Conservation (phyloP, 2,329 filamentous ascomycete species). For the Trichophyton equinum region DNA sequence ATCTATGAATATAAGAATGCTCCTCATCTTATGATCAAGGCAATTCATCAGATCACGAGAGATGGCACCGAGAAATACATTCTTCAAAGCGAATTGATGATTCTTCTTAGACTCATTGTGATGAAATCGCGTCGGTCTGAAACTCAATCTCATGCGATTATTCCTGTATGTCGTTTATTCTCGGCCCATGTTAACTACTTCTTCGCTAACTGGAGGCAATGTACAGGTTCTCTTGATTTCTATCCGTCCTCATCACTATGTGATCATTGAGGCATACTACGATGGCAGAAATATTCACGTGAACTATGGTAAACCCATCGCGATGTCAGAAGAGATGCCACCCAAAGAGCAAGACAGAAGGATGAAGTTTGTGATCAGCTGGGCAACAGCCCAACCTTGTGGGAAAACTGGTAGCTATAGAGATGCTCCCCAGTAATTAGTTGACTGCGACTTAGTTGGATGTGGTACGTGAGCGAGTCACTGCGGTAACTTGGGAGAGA, state of each 20-base stretch:
- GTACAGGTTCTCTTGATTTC: neutral
- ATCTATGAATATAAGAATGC: neutral
- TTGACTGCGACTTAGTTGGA: too few species aligned
- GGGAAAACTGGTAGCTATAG: neutral
- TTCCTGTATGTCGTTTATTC: too few species aligned
- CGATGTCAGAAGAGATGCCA: neutral
- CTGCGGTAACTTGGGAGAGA: too few species aligned
- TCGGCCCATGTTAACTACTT: too few species aligned
- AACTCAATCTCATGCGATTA: neutral
- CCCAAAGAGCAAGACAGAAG: neutral
- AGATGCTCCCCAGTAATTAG: neutral
- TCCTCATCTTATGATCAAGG: neutral
- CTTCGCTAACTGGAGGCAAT: too few species aligned
- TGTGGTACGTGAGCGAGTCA: too few species aligned
- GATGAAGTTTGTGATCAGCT: neutral
- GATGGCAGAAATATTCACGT: neutral
- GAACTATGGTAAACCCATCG: neutral
- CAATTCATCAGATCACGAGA: neutral
- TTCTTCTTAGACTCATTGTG: neutral
- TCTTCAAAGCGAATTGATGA: neutral
- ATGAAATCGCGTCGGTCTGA: neutral
- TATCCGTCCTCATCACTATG: neutral
- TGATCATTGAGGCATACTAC: neutral
- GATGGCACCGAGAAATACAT: neutral
- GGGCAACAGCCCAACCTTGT: neutral